phyloP scores from a whole-genome alignment of 2,329 filamentous ascomycete species.

The Penicillium sp. region DNA sequence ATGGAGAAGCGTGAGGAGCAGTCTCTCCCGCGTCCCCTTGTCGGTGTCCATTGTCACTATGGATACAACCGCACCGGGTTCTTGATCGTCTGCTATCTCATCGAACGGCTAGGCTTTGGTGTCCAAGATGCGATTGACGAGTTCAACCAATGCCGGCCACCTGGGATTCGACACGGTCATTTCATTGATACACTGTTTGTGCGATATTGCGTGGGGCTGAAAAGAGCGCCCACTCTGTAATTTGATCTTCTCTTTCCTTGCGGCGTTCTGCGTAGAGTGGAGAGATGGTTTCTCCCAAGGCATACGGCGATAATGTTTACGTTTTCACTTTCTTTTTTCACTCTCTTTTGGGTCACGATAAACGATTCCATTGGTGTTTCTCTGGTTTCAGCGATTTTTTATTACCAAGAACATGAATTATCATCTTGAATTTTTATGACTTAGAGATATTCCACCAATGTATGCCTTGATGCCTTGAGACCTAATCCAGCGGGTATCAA shows the following conservation, averaged over 20 bases:
- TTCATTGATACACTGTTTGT: conserved; percentile 83
- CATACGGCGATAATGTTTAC: conserved; percentile 1
- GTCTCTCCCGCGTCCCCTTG: conserved; percentile 43
- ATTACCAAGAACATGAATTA: conserved; percentile 12
- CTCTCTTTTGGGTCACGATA: conserved; percentile 22
- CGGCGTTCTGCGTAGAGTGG: conserved; percentile 7
- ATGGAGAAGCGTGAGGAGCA: conserved; percentile 46
- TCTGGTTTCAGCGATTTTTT: conserved; percentile 18
- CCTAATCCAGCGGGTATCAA: background rate
- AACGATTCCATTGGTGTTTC: conserved; percentile 15
- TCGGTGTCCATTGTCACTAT: conserved; percentile 93
- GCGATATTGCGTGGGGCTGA: conserved; percentile 62
- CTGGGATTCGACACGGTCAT: conserved; percentile 84
- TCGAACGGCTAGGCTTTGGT: conserved; percentile 69
- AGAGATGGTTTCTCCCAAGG: background rate
- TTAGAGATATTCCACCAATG: background rate
- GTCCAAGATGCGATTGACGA: conserved; percentile 75
- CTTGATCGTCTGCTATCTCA: conserved; percentile 85
- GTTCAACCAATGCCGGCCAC: conserved; percentile 69
- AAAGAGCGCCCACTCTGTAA: conserved; percentile 42
- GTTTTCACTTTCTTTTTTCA: conserved; percentile 3
- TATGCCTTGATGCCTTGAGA: background rate
- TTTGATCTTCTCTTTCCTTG: conserved; percentile 6
- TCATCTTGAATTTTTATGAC: conserved; percentile 2
- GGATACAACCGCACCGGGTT: conserved; percentile 94